Conservation (phyloP, 2,329 filamentous ascomycete genomes). For the Cordyceps cateniannulata region DNA sequence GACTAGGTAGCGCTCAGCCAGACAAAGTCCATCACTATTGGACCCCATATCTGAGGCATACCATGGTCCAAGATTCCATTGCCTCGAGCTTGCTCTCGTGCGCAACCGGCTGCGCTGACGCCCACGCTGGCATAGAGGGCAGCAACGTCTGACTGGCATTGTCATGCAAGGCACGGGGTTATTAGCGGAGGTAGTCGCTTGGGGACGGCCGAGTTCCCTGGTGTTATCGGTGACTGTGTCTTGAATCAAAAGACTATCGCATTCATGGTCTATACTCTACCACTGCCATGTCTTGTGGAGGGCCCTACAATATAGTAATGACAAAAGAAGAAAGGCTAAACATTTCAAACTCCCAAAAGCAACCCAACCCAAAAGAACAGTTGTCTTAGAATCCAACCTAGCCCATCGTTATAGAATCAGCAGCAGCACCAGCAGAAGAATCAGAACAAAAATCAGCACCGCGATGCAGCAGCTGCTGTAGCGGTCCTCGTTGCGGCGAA, state of each 20-base stretch:
- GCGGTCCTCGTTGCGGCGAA: slow-evolving; percentile 83
- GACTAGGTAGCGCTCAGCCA: too few relatives aligned
- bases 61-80: too few relatives aligned
- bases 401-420: slow-evolving; percentile 43
- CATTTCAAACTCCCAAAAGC: slow-evolving; percentile 1
- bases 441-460: slow-evolving; percentile 79
- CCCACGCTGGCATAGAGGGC: too few relatives aligned
- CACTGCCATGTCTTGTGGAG: neutral
- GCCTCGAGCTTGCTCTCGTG: too few relatives aligned
- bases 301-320: neutral
- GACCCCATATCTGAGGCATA: too few relatives aligned
- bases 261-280: neutral
- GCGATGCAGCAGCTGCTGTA: slow-evolving; percentile 87
- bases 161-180: too few relatives aligned
- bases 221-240: too few relatives aligned
- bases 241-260: neutral
- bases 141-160: too few relatives aligned
- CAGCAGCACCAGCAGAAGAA: slow-evolving; percentile 77
- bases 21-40: too few relatives aligned
- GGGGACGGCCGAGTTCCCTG: too few relatives aligned
- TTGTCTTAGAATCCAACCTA: neutral
- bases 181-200: too few relatives aligned
- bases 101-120: too few relatives aligned
- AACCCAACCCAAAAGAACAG: neutral
- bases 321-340: neutral